These are phyloP conservation scores for Trametes cinnabarina DNA, from an alignment of 768 basidiomycete genomes.

Conservation along the genomic window DNA sequence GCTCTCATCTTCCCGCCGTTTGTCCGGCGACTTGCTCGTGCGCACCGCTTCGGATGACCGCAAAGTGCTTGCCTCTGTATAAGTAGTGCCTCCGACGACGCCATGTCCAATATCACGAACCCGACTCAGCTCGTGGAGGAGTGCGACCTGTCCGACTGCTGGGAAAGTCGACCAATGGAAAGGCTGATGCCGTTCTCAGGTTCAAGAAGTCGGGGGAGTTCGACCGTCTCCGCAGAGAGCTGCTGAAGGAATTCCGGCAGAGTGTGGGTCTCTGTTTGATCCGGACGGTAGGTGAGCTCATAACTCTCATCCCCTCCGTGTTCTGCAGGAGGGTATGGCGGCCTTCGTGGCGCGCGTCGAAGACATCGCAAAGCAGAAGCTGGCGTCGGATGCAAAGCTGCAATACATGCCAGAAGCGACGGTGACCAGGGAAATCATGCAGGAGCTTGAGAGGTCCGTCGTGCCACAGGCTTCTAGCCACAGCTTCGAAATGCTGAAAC, in stretches of 20 bases:
- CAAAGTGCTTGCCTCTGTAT: not conserved
- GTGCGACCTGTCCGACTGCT: constrained; percentile 35
- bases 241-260: constrained; percentile 59
- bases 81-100: not conserved
- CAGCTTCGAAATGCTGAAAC: not conserved
- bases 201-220: constrained; percentile 83
- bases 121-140: constrained; percentile 65
- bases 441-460: constrained; percentile 66
- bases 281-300: constrained; percentile 8
- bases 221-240: constrained; percentile 64
- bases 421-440: constrained; percentile 61
- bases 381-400: constrained; percentile 53
- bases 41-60: constrained; percentile 4
- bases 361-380: constrained; percentile 56
- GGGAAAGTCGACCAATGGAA: not conserved
- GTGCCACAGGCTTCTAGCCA: not conserved
- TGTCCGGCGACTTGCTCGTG: constrained; percentile 3
- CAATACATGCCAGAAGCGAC: constrained; percentile 50
- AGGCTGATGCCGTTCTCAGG: constrained; percentile 35
- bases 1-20: constrained; percentile 17
- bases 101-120: constrained; percentile 48
- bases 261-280: constrained; percentile 44
- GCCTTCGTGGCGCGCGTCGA: constrained; percentile 58
- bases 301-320: constrained; percentile 4
- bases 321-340: constrained; percentile 47